Evolutionary conservation across 352 stramenopile genomes (phyloP).

Genomic region (Pythium apleroticum): DNA sequence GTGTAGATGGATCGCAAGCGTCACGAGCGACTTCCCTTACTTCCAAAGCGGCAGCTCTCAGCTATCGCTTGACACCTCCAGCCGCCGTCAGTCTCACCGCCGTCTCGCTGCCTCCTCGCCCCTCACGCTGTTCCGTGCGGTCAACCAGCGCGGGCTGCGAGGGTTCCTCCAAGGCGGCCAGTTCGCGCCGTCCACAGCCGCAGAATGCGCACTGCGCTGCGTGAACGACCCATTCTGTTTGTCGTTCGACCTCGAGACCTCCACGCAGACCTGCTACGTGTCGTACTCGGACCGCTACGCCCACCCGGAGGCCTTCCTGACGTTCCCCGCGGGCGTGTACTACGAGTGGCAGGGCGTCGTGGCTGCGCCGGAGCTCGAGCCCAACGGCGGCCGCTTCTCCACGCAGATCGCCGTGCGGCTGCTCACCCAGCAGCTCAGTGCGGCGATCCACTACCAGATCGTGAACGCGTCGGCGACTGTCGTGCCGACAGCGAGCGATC

Average conservation of each 20-base stretch:
- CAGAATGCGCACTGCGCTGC: constrained; percentile 48
- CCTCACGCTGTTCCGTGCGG: constrained; percentile 34
- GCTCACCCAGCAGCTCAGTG: constrained; percentile 51
- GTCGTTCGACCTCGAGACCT: constrained; percentile 71
- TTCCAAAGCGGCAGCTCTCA: neutral
- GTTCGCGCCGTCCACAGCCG: constrained; percentile 35
- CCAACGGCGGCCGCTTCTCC: constrained; percentile 50
- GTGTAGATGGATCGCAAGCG: constrained; percentile 13
- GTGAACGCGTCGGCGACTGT: constrained; percentile 23
- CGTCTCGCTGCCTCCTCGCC: constrained; percentile 8
- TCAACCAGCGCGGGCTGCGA: constrained; percentile 48
- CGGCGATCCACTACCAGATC: constrained; percentile 64
- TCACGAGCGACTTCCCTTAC: neutral
- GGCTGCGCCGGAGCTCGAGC: constrained; percentile 47
- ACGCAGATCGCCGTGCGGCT: constrained; percentile 59
- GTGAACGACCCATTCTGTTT: constrained; percentile 51
- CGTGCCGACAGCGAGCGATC: neutral
- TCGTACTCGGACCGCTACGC: constrained; percentile 70
- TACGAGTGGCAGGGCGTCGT: constrained; percentile 76
- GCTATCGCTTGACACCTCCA: neutral
- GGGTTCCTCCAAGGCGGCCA: constrained; percentile 60
- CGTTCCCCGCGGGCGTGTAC: constrained; percentile 66
- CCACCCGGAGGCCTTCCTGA: constrained; percentile 61
- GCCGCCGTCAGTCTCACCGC: neutral
- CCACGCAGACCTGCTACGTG: constrained; percentile 63